Evolutionary conservation across 805 yeast genomes (phyloP), one percentile per base, ranked within the genome.

Genomic region (Candida anglica): DNA sequence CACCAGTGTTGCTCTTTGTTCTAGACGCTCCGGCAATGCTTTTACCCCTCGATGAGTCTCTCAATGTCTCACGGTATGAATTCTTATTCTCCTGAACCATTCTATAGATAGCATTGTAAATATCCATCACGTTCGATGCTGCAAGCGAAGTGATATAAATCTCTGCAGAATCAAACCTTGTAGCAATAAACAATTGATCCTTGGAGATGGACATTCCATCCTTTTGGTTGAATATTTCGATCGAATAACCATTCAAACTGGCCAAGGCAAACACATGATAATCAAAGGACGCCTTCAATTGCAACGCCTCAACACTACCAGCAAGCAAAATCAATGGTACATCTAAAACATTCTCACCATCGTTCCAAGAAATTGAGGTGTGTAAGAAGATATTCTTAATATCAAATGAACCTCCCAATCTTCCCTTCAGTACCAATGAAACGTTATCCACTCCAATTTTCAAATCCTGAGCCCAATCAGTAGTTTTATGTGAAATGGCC

Each of bases 211-310:
- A 66, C 14, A 56, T 44, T 2, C 47, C 39, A 31, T 63, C 66
- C 44, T 77, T 75, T 47, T 82, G 86, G 52, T 91, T 93, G 53
- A 72, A 80, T 14, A 87, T 63, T 17, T 76, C 77, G 11, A 82
- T 56, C 9, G 69, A 60, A 17, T 77, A 60, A 1, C 62, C 59
- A 5, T 64, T 56, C 15, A 82, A 53, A 11, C 69, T 67, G 2
- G 79, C 75, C 29, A 91, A 73, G 21, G 86, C 72, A 53, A 93
- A 88, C 13, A 86, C 76, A 51, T 91, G 96, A 53, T 79, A 87
- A 52, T 93, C 98, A 47, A 91, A 78, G 0, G 88, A 79, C 4
- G 80, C 60, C 47, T 82, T 83, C 2, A 75, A 47, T 18, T 79
- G 77, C 15, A 86, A 46, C 3, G 67, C 60, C 2, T 65, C 77